Evolutionary conservation across 768 basidiomycete species (phyloP).

Genomic region (Tylopilus subfusipes): DNA sequence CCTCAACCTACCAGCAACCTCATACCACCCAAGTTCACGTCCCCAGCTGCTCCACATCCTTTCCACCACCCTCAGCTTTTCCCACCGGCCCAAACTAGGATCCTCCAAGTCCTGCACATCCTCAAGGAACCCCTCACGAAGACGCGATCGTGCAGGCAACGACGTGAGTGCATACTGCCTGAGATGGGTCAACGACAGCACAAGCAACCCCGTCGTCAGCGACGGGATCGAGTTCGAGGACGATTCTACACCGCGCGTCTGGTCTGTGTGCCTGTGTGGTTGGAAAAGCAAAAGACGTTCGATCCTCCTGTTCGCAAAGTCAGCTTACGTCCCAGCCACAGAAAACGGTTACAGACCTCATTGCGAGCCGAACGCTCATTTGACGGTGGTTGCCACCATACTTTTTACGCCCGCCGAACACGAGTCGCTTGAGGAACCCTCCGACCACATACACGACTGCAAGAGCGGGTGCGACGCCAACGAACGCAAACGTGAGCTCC

Average conservation of each 20-base stretch:
- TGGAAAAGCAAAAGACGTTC: conserved; percentile 64
- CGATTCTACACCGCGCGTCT: not conserved
- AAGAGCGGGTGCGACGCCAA: conserved; percentile 89
- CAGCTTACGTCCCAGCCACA: not conserved
- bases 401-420: conserved; percentile 46
- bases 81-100: conserved; percentile 58
- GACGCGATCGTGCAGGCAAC: conserved; percentile 55
- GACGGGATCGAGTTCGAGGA: conserved; percentile 35
- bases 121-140: conserved; percentile 78
- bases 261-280: conserved; percentile 26
- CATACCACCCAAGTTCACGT: conserved; percentile 56
- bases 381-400: conserved; percentile 58
- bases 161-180: conserved; percentile 58
- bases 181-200: conserved; percentile 66
- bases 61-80: conserved; percentile 75
- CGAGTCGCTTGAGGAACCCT: conserved; percentile 50
- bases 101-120: conserved; percentile 84
- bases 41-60: conserved; percentile 92
- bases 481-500: conserved; percentile 94
- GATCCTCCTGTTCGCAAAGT: conserved; percentile 44
- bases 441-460: conserved; percentile 69
- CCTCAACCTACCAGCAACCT: conserved; percentile 16
- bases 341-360: conserved; percentile 49
- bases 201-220: conserved; percentile 67
- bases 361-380: conserved; percentile 61